These are phyloP conservation scores for Clarireedia sp. DNA, from an alignment of 2,329 filamentous ascomycete species.

Conservation along the genomic window DNA sequence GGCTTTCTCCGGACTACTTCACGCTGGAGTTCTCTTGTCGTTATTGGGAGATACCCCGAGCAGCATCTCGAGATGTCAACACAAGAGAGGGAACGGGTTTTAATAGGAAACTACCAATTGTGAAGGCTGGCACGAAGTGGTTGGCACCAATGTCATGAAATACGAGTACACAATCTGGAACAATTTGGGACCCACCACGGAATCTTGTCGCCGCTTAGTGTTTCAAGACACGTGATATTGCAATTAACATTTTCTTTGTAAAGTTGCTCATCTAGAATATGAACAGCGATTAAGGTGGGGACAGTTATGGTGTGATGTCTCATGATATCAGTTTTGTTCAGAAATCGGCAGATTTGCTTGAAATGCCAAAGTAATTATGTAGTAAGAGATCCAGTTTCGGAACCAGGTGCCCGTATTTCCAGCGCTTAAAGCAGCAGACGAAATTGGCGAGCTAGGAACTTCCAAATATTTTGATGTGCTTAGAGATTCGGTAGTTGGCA, in stretches of 20 bases:
- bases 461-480: constrained; percentile 9
- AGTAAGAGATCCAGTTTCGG: too few relatives aligned
- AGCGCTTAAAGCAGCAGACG: constrained; percentile 6
- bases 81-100: neutral
- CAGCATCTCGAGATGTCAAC: constrained; percentile 9
- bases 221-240: neutral
- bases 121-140: neutral
- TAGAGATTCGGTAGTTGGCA: neutral
- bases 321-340: neutral
- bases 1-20: constrained; percentile 6
- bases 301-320: neutral
- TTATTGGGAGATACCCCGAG: constrained; percentile 8
- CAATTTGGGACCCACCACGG: constrained; percentile 2
- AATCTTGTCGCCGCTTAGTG: constrained; percentile 2
- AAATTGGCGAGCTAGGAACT: constrained; percentile 10
- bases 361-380: neutral
- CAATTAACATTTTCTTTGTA: neutral
- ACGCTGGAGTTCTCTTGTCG: constrained; percentile 9
- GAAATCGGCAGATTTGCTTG: neutral
- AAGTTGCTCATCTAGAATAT: neutral
- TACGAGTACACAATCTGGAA: constrained; percentile 6
- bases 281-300: neutral
- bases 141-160: neutral
- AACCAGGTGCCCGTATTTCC: neutral
- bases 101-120: neutral